phyloP scores from a whole-genome alignment of 805 yeast genomes.

The Nadsonia fulvescens region DNA sequence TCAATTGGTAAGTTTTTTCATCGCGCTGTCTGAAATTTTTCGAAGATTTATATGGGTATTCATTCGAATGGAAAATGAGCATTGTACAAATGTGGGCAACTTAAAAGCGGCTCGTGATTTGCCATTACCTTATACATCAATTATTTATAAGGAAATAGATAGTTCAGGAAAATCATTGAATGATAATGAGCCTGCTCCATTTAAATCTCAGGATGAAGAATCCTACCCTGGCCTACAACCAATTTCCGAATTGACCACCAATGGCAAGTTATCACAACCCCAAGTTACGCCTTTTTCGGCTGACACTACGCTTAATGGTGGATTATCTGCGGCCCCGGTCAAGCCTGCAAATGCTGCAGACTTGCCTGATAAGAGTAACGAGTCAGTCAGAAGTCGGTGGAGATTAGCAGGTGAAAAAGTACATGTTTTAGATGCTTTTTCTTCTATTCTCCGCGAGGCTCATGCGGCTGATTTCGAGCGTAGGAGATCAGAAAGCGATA shows the following conservation, averaged over 20 bases:
- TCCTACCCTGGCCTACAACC: not conserved
- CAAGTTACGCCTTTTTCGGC: constrained; percentile 2
- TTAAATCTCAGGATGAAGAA: not conserved
- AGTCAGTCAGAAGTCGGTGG: constrained; percentile 1
- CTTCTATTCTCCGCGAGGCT: constrained; percentile 10
- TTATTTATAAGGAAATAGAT: constrained; percentile 8
- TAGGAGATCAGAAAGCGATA: constrained; percentile 10
- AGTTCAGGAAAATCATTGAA: constrained; percentile 1
- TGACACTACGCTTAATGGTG: constrained; percentile 2
- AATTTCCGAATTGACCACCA: constrained; percentile 1
- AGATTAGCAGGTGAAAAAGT: constrained; percentile 11
- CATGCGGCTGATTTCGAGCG: constrained; percentile 16
- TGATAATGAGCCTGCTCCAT: not conserved
- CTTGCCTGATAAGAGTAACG: no score
- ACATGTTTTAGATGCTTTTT: constrained; percentile 13
- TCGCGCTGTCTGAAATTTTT: constrained; percentile 66
- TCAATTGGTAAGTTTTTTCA: constrained; percentile 66
- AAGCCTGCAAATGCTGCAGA: constrained; percentile 3
- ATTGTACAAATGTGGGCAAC: constrained; percentile 70
- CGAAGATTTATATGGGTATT: constrained; percentile 82
- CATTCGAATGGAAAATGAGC: constrained; percentile 92
- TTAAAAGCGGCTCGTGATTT: constrained; percentile 79
- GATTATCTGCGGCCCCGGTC: constrained; percentile 1
- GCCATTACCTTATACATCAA: constrained; percentile 60
- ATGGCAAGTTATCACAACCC: constrained; percentile 1